Percentiles rank a stretch among this genome's conserved stretches.
Conservation (phyloP, 495 filamentous ascomycete genomes). For the Letharia lupina region DNA sequence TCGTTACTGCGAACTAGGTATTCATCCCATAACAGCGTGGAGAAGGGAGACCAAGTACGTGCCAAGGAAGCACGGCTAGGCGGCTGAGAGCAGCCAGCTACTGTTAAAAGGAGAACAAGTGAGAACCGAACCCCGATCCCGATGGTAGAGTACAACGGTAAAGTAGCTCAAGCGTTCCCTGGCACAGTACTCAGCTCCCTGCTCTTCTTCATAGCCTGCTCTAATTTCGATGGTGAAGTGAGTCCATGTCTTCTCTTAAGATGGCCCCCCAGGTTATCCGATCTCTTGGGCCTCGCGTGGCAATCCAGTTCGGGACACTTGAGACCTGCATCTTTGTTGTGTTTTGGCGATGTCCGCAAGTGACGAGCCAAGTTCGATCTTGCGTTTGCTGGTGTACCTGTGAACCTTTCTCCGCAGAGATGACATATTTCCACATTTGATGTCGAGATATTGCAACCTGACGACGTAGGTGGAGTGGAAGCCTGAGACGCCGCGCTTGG, state of each 20-base stretch:
- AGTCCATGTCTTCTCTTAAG: conserved; percentile 1
- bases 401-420: conserved; percentile 1
- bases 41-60: no score
- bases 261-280: conserved; percentile 9
- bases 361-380: conserved; percentile 1
- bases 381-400: background rate
- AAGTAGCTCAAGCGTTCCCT: no score
- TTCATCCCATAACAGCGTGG: no score
- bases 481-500: background rate
- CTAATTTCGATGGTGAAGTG: background rate
- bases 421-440: background rate
- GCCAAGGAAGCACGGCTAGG: no score
- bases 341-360: conserved; percentile 1
- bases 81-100: no score
- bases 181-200: background rate
- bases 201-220: conserved; percentile 2
- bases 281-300: background rate
- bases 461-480: conserved; percentile 7
- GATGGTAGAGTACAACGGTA: no score
- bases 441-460: background rate
- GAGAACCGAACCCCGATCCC: no score
- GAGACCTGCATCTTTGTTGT: background rate
- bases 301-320: conserved; percentile 7
- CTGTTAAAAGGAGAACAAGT: no score
- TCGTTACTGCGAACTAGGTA: no score